A percentile compares a stretch with the other conserved stretches of the same genome.
phyloP scores from a whole-genome alignment of 2,329 filamentous ascomycete genomes.

The Penicillium occitanis region DNA sequence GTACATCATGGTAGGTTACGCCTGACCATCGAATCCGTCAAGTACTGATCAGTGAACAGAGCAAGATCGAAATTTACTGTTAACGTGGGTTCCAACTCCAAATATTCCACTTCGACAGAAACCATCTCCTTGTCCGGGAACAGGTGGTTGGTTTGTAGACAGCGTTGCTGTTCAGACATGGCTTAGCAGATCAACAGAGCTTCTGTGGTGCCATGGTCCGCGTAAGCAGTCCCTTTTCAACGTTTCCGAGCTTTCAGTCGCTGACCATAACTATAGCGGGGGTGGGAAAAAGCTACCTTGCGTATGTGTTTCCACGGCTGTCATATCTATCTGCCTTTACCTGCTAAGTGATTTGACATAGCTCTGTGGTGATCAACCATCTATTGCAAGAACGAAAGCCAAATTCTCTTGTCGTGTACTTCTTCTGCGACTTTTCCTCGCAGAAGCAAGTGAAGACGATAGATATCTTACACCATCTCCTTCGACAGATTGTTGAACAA shows the following conservation, averaged over 20 bases:
- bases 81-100: not conserved
- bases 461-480: not conserved
- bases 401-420: not conserved
- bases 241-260: not conserved
- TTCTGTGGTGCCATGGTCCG: conserved; percentile 12
- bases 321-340: not conserved
- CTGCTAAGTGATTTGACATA: not conserved
- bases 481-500: not conserved
- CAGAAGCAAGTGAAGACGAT: not conserved
- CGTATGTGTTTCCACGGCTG: not conserved
- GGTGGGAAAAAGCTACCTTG: conserved; percentile 4
- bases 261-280: not conserved
- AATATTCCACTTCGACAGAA: not conserved
- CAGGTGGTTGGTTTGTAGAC: conserved; percentile 4
- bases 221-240: conserved; percentile 5
- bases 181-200: conserved; percentile 7
- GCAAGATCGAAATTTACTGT: not conserved
- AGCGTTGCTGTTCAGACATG: conserved; percentile 1
- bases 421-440: conserved; percentile 4
- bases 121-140: conserved; percentile 4
- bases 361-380: not conserved
- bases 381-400: not conserved
- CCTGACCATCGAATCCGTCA: not conserved
- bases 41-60: not conserved
- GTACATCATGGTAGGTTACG: not conserved